Evolutionary conservation across 305 asterid species (phyloP).

Genomic region (Fraxinus xanthoxyloides): DNA sequence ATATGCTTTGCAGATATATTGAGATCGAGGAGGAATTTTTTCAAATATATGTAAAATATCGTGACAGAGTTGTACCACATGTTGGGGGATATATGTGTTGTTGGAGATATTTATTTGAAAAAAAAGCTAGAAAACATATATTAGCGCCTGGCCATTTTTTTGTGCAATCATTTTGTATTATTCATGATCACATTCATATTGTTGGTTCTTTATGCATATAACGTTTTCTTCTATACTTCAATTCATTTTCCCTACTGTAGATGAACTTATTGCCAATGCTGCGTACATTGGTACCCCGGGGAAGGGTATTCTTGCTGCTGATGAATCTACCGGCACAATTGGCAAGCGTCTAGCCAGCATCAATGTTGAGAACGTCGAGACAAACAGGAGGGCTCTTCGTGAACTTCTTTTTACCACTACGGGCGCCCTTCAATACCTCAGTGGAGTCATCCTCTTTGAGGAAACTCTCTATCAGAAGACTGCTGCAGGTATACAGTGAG

Average conservation of each 20-base stretch:
- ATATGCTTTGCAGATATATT: neutral
- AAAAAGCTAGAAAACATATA: neutral
- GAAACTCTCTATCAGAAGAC: constrained; percentile 70
- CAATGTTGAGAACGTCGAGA: constrained; percentile 54
- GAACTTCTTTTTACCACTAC: constrained; percentile 61
- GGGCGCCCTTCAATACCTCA: constrained; percentile 55
- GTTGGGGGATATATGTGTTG: too few species aligned
- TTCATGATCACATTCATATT: neutral
- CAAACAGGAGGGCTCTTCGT: constrained; percentile 57
- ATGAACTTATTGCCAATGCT: constrained; percentile 64
- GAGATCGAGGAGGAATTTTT: neutral
- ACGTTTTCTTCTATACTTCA: neutral
- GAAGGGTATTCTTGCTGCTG: constrained; percentile 75
- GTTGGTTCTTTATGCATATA: neutral
- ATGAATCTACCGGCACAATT: constrained; percentile 69
- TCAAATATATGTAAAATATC: too few species aligned
- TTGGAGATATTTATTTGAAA: neutral
- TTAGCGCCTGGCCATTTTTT: neutral
- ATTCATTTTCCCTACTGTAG: constrained; percentile 23
- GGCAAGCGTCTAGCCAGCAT: constrained; percentile 65
- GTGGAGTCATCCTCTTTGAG: constrained; percentile 62
- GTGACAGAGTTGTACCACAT: too few species aligned
- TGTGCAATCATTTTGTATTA: neutral
- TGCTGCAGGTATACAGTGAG: constrained; percentile 38
- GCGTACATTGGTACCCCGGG: constrained; percentile 60